phyloP scores from a whole-genome alignment of 1,284 basidiomycete species.

The Puccinia novopanici region DNA sequence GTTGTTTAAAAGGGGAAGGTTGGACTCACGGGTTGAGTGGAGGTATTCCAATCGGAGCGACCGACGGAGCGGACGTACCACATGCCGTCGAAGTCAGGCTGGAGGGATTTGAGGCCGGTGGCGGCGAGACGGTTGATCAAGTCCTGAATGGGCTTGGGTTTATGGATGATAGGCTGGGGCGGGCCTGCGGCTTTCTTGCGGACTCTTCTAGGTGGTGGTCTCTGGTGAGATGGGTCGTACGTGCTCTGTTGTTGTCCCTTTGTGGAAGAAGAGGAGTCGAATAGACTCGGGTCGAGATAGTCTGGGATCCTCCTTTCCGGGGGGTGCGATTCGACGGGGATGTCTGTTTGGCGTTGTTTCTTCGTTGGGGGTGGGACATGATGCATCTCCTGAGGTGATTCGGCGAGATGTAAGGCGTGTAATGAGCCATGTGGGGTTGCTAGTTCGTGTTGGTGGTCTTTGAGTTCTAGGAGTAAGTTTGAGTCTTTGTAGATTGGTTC shows the following conservation, averaged over 20 bases:
- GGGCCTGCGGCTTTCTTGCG: conserved; percentile 44
- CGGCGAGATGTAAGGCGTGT: conserved; percentile 28
- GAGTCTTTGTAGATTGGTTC: conserved; percentile 34
- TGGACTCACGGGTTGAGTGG: conserved; percentile 39
- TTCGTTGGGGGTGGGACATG: not conserved
- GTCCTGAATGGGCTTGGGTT: conserved; percentile 31
- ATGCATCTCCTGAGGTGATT: not conserved
- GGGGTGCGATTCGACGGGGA: not conserved
- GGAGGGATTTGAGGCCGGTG: conserved; percentile 24
- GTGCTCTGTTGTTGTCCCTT: too few species aligned
- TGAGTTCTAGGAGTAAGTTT: conserved; percentile 40
- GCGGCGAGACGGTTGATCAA: conserved; percentile 26
- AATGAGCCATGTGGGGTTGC: conserved; percentile 47
- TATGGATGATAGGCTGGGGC: conserved; percentile 23
- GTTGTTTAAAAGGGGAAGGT: not conserved
- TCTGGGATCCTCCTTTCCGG: conserved; percentile 3
- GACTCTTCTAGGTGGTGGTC: conserved; percentile 25
- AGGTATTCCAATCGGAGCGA: conserved; percentile 40
- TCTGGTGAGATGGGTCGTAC: not conserved
- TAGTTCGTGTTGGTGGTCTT: conserved; percentile 41
- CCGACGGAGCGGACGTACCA: conserved; percentile 36
- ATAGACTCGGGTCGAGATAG: conserved; percentile 34
- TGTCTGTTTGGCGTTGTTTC: conserved; percentile 4
- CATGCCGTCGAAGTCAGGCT: conserved; percentile 36
- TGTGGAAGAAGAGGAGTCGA: not conserved